A percentile compares a stretch with the other conserved stretches of the same genome.
These are phyloP conservation scores for Byssochlamys sp. DNA, from an alignment of 2,329 filamentous ascomycete genomes.

Conservation along the genomic window DNA sequence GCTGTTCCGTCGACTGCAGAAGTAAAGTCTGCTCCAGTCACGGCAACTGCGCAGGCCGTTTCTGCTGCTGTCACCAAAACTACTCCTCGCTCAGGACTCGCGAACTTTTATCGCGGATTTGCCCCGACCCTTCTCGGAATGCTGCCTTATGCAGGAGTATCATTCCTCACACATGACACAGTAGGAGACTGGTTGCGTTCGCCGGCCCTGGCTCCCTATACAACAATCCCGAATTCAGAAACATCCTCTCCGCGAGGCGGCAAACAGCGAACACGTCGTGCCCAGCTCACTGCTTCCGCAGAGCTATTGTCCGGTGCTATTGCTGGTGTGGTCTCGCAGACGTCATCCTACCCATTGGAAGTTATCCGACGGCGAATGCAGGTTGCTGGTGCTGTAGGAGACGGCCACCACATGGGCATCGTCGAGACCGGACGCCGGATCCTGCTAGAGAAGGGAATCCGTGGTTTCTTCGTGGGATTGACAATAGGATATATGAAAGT, in stretches of 20 bases:
- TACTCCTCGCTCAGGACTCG: constrained; percentile 57
- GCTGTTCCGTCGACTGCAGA: constrained; percentile 34
- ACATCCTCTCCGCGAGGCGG: constrained; percentile 14
- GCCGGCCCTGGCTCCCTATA: constrained; percentile 58
- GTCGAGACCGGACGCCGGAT: constrained; percentile 69
- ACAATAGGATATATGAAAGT: constrained; percentile 94
- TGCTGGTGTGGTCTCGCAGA: constrained; percentile 82
- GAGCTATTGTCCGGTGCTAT: constrained; percentile 75
- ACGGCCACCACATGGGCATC: constrained; percentile 70
- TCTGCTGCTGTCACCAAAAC: constrained; percentile 39
- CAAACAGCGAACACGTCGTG: constrained; percentile 48
- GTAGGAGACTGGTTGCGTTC: constrained; percentile 72
- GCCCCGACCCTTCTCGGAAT: constrained; percentile 83
- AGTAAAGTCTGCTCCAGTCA: constrained; percentile 27
- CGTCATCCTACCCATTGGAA: constrained; percentile 84
- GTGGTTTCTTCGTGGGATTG: constrained; percentile 84
- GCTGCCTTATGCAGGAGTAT: constrained; percentile 91
- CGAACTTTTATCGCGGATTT: constrained; percentile 94
- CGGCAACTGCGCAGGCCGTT: constrained; percentile 26
- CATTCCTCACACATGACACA: constrained; percentile 89
- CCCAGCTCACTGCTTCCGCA: constrained; percentile 70
- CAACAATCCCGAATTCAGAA: constrained; percentile 58
- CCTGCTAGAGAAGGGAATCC: constrained; percentile 61
- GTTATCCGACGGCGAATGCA: constrained; percentile 91
- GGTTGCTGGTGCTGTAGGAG: constrained; percentile 85